phyloP scores from a whole-genome alignment of 352 stramenopile species.

The Detonula confervacea region DNA sequence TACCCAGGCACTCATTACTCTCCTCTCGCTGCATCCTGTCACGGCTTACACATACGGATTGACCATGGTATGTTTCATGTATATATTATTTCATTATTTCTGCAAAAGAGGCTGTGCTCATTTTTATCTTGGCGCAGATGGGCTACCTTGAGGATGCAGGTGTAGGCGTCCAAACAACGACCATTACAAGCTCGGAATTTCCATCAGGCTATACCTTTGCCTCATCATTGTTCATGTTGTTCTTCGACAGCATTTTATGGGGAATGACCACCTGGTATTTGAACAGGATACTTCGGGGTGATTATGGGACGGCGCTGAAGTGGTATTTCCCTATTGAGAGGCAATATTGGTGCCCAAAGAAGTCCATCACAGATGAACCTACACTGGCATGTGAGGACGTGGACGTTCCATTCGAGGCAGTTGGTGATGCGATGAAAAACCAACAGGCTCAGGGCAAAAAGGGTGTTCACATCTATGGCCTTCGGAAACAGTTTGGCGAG shows the following conservation, averaged over 20 bases:
- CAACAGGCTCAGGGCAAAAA: slow-evolving; percentile 54
- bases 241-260: slow-evolving; percentile 72
- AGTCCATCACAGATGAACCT: slow-evolving; percentile 20
- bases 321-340: slow-evolving; percentile 75
- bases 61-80: too few species aligned
- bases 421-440: slow-evolving; percentile 61
- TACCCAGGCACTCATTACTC: slow-evolving; percentile 34
- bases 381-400: slow-evolving; percentile 24
- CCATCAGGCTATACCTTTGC: slow-evolving; percentile 75
- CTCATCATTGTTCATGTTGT: slow-evolving; percentile 51
- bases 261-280: slow-evolving; percentile 76
- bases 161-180: slow-evolving; percentile 63
- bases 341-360: slow-evolving; percentile 73
- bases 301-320: slow-evolving; percentile 71
- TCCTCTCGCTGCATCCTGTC: slow-evolving; percentile 78
- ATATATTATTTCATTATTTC: too few species aligned
- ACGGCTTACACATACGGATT: slow-evolving; percentile 78
- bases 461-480: slow-evolving; percentile 74
- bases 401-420: slow-evolving; percentile 62
- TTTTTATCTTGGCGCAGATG: too few species aligned
- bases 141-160: slow-evolving; percentile 76
- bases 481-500: slow-evolving; percentile 80
- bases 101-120: too few species aligned
- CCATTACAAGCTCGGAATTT: slow-evolving; percentile 60
- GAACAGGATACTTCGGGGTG: slow-evolving; percentile 69